phyloP scores from a whole-genome alignment of 2,329 filamentous ascomycete species.

The Aspergillus novoparasiticus region DNA sequence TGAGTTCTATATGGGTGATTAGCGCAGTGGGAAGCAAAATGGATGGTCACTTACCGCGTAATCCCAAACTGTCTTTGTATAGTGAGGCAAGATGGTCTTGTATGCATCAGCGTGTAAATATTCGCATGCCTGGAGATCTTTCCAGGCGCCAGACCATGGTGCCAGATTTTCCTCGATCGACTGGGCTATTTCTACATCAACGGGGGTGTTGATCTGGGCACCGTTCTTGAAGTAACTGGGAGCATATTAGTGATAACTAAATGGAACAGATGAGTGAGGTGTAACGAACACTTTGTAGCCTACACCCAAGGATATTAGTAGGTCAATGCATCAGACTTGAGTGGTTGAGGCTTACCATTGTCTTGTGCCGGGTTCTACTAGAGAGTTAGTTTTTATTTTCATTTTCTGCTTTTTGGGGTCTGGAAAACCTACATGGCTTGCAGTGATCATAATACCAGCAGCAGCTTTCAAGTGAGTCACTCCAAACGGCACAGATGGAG shows the following conservation, averaged over 20 bases:
- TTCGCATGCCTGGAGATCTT: constrained; percentile 49
- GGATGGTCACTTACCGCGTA: constrained; percentile 33
- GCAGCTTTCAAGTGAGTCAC: constrained; percentile 56
- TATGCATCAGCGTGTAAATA: constrained; percentile 32
- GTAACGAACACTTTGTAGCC: constrained; percentile 61
- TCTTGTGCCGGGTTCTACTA: constrained; percentile 61
- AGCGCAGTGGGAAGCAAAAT: constrained; percentile 11
- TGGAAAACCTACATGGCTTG: constrained; percentile 55
- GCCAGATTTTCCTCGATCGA: constrained; percentile 59
- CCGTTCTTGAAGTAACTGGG: constrained; percentile 63
- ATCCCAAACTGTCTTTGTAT: constrained; percentile 32
- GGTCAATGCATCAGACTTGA: background rate
- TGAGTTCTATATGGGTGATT: constrained; percentile 31
- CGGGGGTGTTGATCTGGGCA: constrained; percentile 66
- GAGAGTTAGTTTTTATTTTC: constrained; percentile 1
- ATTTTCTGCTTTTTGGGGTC: background rate
- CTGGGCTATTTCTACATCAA: constrained; percentile 60
- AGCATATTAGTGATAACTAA: constrained; percentile 23
- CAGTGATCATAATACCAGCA: constrained; percentile 67
- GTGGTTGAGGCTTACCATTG: constrained; percentile 48
- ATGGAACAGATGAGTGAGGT: background rate
- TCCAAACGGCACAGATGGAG: constrained; percentile 64
- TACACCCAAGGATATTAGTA: constrained; percentile 24
- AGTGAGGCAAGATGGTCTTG: constrained; percentile 30
- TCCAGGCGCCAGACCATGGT: constrained; percentile 50